Conservation (phyloP, 208 protist genomes). For the Naegleria gruberi region DNA sequence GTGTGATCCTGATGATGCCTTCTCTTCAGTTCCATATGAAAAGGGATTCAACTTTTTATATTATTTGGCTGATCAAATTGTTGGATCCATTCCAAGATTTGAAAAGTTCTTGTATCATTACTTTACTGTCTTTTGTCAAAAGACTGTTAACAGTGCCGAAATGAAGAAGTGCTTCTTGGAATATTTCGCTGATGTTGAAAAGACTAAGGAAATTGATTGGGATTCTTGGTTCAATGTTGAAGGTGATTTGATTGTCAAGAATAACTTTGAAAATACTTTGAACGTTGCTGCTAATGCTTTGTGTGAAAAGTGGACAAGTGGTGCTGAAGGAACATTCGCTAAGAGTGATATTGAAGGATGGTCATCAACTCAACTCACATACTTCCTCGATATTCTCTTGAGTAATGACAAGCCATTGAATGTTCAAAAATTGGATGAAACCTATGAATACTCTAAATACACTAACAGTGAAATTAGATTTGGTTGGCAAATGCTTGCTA, state of each 20-base stretch:
- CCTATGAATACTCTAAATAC: neutral
- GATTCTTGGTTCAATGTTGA: slow-evolving; percentile 51
- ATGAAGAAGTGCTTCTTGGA: slow-evolving; percentile 47
- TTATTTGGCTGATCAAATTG: slow-evolving; percentile 51
- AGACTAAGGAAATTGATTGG: slow-evolving; percentile 52
- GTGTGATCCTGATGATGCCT: slow-evolving; percentile 70
- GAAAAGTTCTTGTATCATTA: slow-evolving; percentile 48
- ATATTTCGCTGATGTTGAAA: slow-evolving; percentile 36
- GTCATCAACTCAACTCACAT: neutral
- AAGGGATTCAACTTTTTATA: slow-evolving; percentile 62
- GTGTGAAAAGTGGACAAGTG: neutral
- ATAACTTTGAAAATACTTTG: slow-evolving; percentile 22
- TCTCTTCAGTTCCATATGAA: slow-evolving; percentile 68
- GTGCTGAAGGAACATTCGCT: neutral
- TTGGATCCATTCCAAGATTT: slow-evolving; percentile 37
- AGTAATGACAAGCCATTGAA: neutral
- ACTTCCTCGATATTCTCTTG: neutral
- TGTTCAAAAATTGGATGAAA: neutral
- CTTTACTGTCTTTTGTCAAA: slow-evolving; percentile 42
- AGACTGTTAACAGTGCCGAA: slow-evolving; percentile 44
- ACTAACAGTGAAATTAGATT: slow-evolving; percentile 22
- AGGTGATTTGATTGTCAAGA: slow-evolving; percentile 42
- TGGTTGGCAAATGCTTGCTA: neutral
- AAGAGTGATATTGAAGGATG: neutral
- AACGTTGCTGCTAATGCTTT: neutral